Evolutionary conservation across 805 yeast genomes (phyloP), one percentile per base, ranked within the genome.

Genomic region (Grigorovia yakushimaensis): DNA sequence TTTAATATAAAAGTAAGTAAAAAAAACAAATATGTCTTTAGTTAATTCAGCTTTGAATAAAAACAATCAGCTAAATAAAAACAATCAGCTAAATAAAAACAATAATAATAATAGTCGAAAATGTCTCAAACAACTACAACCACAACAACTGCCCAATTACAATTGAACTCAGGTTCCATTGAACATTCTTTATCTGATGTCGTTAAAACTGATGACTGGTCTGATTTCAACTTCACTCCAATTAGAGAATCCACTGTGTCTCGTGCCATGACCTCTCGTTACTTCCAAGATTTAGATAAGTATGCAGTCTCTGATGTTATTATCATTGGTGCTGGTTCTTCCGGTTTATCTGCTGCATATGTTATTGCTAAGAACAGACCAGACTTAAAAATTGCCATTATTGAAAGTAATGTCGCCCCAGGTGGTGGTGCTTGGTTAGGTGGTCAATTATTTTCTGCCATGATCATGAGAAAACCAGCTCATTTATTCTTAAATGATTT

Each of bases 391-490:
- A 77, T 83, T 53, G 86, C 87, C 51, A 78, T 81, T 52, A 73
- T 83, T 49, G 91, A 83, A 67, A 81, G 86, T 35, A 74, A 76
- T 52, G 86, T 82, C n/a, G 73, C 84, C 33, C 83, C 84, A 47
- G 89, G 89, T 49, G 91, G 89, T 52, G 91, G 91, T 24, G 79
- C 84, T 49, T 82, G 84, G 81, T 70, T 83, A 42, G 87, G 87
- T 47, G 91, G 88, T 11, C 87, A 81, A 62, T 69, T 83, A 51
- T 81, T 83, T 64, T 77, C 84, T 24, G 88, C 88, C 37, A 82
- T 82, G 88, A 79, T 83, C 46, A 70, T 82, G 74, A 77, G 89
- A 67, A 83, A 83, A 66, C 89, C 88, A 18, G 84, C 88, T n/a
- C 79, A 83, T 51, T 58, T 72, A 51, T 82, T 83, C 67, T 71